Conservation (phyloP, 1,139 yeast species). For the Scheffersomyces quercinus region DNA sequence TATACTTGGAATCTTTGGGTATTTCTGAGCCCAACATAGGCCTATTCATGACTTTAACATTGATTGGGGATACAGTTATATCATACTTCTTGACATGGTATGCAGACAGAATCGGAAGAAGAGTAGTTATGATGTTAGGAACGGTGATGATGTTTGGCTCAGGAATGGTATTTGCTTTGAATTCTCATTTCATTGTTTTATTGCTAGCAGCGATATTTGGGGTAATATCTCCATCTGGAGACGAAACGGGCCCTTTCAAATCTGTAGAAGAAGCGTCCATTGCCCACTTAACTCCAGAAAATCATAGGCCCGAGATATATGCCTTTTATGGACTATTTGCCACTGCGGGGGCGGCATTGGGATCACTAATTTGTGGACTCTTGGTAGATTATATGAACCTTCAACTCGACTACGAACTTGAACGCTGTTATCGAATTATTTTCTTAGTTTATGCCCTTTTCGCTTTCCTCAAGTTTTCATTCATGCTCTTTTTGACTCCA, state of each 20-base stretch:
- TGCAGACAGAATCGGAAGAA: constrained; percentile 75
- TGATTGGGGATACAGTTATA: constrained; percentile 75
- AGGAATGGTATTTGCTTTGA: constrained; percentile 62
- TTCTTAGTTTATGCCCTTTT: constrained; percentile 59
- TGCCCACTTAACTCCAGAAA: constrained; percentile 74
- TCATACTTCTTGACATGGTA: constrained; percentile 76
- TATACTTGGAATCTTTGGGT: constrained; percentile 60
- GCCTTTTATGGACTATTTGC: constrained; percentile 71
- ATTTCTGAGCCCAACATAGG: constrained; percentile 67
- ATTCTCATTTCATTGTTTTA: constrained; percentile 52
- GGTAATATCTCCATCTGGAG: constrained; percentile 87
- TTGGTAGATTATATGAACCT: constrained; percentile 47
- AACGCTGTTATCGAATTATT: constrained; percentile 54
- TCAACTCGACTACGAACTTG: constrained; percentile 27
- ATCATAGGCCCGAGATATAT: constrained; percentile 70
- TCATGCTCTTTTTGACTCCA: constrained; percentile 55
- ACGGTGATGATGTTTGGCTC: constrained; percentile 68
- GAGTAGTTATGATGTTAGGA: constrained; percentile 65
- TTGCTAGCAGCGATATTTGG: constrained; percentile 58
- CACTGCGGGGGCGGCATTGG: constrained; percentile 74
- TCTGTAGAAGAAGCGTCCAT: constrained; percentile 84
- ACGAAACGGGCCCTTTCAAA: constrained; percentile 91
- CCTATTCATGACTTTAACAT: constrained; percentile 77
- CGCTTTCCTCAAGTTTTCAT: constrained; percentile 54
- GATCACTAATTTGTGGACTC: constrained; percentile 67